Evolutionary conservation across 345 rosid genomes (phyloP).

Genomic region (Lagerstroemia speciosa): DNA sequence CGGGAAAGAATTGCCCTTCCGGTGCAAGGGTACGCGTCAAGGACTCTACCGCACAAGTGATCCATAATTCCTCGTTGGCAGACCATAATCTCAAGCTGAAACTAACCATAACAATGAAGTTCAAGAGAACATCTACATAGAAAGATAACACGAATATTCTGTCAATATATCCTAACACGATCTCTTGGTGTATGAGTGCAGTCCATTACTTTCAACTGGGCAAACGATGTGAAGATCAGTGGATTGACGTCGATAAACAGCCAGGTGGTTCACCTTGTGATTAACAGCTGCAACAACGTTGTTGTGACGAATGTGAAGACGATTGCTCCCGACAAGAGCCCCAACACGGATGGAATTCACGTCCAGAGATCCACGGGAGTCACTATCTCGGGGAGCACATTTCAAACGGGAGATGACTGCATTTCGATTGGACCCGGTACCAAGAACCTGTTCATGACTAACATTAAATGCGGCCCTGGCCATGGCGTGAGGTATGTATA

Average conservation of each 20-base stretch:
- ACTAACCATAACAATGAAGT: too few species aligned
- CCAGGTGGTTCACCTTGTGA: constrained; percentile 22
- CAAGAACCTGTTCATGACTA: too few species aligned
- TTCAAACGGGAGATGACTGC: constrained; percentile 37
- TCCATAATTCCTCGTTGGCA: too few species aligned
- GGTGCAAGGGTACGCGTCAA: constrained; percentile 57
- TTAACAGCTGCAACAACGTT: constrained; percentile 19
- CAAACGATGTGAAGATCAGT: constrained; percentile 18
- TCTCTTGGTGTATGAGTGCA: constrained; percentile 16
- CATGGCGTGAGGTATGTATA: too few species aligned
- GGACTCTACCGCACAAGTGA: too few species aligned
- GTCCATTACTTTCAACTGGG: too few species aligned
- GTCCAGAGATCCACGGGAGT: constrained; percentile 21
- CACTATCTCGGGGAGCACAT: constrained; percentile 14
- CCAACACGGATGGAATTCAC: constrained; percentile 46
- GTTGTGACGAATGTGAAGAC: constrained; percentile 15
- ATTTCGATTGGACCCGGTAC: too few species aligned
- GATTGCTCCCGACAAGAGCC: constrained; percentile 27
- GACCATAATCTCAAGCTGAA: too few species aligned
- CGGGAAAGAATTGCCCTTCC: constrained; percentile 39
- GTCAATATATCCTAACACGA: too few species aligned
- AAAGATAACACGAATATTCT: too few species aligned
- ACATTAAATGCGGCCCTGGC: too few species aligned
- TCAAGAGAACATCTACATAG: too few species aligned
- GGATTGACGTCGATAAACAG: constrained; percentile 31